phyloP scores from a whole-genome alignment of 176 grass and related monocot species.

The Rhynchospora tenuis region DNA sequence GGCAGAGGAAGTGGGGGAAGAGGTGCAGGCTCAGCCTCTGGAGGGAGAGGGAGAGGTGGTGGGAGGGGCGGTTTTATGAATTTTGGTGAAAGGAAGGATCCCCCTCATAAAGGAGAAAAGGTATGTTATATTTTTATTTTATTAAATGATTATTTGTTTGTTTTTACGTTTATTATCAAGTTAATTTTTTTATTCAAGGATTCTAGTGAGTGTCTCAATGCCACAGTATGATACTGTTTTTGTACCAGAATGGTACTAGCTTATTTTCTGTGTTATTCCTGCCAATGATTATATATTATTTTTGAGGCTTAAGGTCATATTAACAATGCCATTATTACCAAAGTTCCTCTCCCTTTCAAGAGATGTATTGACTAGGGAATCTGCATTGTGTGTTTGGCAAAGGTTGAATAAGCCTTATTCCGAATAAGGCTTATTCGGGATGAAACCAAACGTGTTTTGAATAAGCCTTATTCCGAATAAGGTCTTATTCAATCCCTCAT shows the following conservation, averaged over 20 bases:
- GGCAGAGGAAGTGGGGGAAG: conserved; percentile 52
- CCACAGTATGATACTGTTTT: not conserved
- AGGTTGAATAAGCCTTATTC: too few relatives aligned
- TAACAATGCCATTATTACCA: not conserved
- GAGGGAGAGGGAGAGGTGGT: conserved; percentile 79
- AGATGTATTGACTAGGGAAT: not conserved
- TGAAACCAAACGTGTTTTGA: too few relatives aligned
- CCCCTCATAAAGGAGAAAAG: conserved; percentile 98
- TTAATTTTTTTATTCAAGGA: not conserved
- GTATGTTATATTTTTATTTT: conserved; percentile 45
- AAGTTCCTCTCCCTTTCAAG: not conserved
- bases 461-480: too few relatives aligned
- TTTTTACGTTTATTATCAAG: not conserved
- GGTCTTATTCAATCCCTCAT: too few relatives aligned
- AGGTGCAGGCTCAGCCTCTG: conserved; percentile 45
- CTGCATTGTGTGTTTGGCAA: too few relatives aligned
- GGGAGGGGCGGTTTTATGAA: conserved; percentile 91
- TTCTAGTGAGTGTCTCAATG: not conserved
- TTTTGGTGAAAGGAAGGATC: conserved; percentile 98
- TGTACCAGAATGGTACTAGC: not conserved
- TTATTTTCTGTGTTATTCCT: not conserved
- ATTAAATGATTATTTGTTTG: not conserved
- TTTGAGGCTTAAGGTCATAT: not conserved
- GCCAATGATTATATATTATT: not conserved
- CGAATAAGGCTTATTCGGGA: too few relatives aligned